Conservation (phyloP, 1,284 basidiomycete genomes). For the Ceratobasidium sp. region DNA sequence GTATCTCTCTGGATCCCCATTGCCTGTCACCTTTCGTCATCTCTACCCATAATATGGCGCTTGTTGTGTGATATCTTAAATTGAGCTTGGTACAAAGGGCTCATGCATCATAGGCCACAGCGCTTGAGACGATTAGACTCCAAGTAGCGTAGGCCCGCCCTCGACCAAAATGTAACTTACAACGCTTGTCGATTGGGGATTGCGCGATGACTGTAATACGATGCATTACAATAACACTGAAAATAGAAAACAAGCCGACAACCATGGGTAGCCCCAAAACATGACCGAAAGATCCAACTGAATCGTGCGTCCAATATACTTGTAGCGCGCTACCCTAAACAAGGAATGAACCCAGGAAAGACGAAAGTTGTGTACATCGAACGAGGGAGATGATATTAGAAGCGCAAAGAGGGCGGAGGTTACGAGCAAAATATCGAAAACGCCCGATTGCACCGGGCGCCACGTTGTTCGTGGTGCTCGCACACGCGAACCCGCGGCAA, state of each 20-base stretch:
- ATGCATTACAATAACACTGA: neutral
- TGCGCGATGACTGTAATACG: neutral
- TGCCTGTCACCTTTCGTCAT: no score
- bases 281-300: neutral
- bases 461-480: neutral
- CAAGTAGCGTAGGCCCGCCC: no score
- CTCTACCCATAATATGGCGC: no score
- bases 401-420: neutral
- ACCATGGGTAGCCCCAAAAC: no score
- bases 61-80: no score
- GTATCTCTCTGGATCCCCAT: no score
- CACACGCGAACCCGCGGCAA: neutral
- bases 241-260: neutral
- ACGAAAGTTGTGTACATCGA: neutral
- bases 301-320: neutral
- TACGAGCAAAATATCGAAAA: slow-evolving; percentile 14
- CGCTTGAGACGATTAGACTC: no score
- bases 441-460: neutral
- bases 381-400: neutral
- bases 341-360: neutral
- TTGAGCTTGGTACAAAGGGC: no score
- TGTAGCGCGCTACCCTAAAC: neutral
- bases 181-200: neutral
- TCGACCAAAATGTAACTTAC: no score
- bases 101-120: no score